Conservation (phyloP, 2,329 filamentous ascomycete species). For the Stemphylium lycopersici region DNA sequence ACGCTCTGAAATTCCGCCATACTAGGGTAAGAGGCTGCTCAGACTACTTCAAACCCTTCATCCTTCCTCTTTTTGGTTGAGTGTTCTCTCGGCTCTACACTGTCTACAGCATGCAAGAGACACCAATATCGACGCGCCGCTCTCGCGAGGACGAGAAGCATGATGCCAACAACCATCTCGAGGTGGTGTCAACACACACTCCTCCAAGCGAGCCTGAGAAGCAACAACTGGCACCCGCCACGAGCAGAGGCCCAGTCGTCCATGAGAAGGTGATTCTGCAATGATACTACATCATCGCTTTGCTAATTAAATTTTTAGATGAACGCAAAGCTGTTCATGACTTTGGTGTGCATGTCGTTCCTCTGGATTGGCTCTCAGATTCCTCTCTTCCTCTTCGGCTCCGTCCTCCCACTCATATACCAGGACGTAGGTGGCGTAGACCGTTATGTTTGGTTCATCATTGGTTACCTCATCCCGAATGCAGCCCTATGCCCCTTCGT, state of each 20-base stretch:
- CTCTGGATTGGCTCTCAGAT: constrained; percentile 68
- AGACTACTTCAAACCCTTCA: constrained; percentile 11
- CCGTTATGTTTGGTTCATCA: constrained; percentile 63
- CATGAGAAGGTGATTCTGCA: constrained; percentile 29
- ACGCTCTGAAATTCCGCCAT: not conserved
- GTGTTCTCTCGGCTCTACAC: constrained; percentile 1
- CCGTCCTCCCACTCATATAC: constrained; percentile 60
- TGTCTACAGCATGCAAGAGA: constrained; percentile 18
- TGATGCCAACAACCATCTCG: constrained; percentile 18
- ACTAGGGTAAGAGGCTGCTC: constrained; percentile 1
- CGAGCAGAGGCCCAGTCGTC: constrained; percentile 26
- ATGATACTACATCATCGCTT: too few relatives aligned
- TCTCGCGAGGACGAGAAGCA: constrained; percentile 20
- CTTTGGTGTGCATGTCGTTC: constrained; percentile 64
- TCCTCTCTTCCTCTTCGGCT: constrained; percentile 57
- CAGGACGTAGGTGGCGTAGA: constrained; percentile 65
- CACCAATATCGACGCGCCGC: not conserved
- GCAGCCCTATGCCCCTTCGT: constrained; percentile 68
- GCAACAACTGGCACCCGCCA: constrained; percentile 12
- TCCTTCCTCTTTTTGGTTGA: not conserved
- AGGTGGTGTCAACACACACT: constrained; percentile 21
- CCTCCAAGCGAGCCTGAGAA: constrained; percentile 31
- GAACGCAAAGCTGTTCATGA: constrained; percentile 57
- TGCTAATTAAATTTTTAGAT: constrained; percentile 17
- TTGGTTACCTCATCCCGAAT: constrained; percentile 61